A percentile compares a stretch with the other conserved stretches of the same genome.
These are phyloP conservation scores for Rhizopogon sp. DNA, from an alignment of 768 basidiomycete species.

Conservation along the genomic window DNA sequence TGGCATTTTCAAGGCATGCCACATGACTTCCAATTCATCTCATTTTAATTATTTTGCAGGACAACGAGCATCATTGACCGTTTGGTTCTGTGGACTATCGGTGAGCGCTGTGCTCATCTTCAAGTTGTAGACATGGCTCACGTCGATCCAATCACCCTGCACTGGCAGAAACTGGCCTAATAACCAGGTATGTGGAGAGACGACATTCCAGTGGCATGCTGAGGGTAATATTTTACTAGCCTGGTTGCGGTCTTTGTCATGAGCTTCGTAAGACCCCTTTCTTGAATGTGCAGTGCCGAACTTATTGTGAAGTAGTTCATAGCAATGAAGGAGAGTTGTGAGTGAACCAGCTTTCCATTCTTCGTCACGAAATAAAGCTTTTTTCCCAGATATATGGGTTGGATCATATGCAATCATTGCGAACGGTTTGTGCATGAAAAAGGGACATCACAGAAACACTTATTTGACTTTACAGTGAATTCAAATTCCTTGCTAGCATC, in stretches of 20 bases:
- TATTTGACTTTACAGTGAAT: not conserved
- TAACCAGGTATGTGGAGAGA: not conserved
- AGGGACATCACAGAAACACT: not conserved
- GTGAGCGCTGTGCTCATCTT: not conserved
- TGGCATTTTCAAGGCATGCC: not conserved
- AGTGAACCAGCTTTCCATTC: not conserved
- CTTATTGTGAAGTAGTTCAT: conserved; percentile 1
- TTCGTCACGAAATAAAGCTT: not conserved
- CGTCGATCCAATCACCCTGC: not conserved
- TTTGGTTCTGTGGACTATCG: not conserved
- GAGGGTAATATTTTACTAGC: not conserved
- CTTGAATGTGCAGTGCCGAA: not conserved
- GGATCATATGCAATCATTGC: not conserved
- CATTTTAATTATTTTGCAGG: not conserved
- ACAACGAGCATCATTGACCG: not conserved
- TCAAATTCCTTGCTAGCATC: not conserved
- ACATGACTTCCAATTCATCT: not conserved
- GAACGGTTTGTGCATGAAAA: not conserved
- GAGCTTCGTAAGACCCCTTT: not conserved
- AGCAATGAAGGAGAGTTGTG: not conserved
- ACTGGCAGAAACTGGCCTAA: not conserved
- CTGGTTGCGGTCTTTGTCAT: not conserved
- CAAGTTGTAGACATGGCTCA: not conserved
- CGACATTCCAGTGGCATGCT: not conserved
- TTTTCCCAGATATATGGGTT: conserved; percentile 1